A percentile compares a stretch with the other conserved stretches of the same genome.
Conservation (phyloP, 2,329 filamentous ascomycete genomes). For the Cytospora mali region DNA sequence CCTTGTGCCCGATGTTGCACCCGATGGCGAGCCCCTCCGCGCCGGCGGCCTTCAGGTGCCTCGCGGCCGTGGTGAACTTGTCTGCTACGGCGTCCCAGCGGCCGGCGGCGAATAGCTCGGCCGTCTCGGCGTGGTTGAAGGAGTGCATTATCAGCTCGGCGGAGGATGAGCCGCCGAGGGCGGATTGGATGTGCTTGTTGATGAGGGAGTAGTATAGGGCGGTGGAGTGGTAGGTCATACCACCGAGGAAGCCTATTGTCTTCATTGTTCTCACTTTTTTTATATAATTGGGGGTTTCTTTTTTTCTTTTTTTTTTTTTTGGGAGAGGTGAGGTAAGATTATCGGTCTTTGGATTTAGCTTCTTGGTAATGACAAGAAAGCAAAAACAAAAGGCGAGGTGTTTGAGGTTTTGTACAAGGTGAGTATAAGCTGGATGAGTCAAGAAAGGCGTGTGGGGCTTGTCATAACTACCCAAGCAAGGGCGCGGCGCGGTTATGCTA, state of each 20-base stretch:
- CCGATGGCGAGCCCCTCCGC: constrained; percentile 30
- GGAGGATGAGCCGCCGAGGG: constrained; percentile 23
- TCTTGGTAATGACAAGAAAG: no score
- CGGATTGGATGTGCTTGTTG: constrained; percentile 27
- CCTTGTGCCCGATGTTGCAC: constrained; percentile 30
- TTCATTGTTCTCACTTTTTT: constrained; percentile 24
- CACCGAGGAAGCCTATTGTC: constrained; percentile 30
- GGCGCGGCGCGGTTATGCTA: no score
- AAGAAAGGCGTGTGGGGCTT: no score
- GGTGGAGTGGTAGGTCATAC: constrained; percentile 31
- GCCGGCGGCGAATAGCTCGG: constrained; percentile 46
- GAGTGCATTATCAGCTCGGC: constrained; percentile 29
- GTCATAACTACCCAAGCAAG: no score
- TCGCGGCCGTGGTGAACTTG: constrained; percentile 40
- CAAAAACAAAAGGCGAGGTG: no score
- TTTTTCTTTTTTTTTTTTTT: not conserved
- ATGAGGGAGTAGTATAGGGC: constrained; percentile 31
- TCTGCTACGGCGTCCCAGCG: constrained; percentile 46
- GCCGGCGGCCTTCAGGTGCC: constrained; percentile 25
- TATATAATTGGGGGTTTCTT: no score
- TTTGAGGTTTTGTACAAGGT: no score
- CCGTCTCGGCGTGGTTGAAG: constrained; percentile 30
- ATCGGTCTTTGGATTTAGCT: no score
- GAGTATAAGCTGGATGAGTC: no score
- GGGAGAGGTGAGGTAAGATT: no score